A percentile compares a stretch with the other conserved stretches of the same genome.
Conservation (phyloP, 176 grass and related monocot species). For the Tillandsia fasciculata region DNA sequence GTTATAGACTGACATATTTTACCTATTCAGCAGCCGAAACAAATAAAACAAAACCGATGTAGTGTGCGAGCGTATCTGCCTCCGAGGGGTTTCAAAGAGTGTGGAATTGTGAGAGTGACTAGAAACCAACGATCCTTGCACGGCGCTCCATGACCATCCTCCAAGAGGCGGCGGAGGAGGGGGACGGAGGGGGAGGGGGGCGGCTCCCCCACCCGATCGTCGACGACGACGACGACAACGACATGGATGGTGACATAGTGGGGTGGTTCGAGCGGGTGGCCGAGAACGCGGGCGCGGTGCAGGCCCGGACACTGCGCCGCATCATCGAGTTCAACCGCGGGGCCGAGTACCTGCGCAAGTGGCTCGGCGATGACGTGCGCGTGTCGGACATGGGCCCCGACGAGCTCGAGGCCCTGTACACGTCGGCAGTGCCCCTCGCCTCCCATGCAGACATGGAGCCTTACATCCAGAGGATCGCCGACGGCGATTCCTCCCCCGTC, state of each 20-base stretch:
- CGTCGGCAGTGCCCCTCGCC: constrained; percentile 14
- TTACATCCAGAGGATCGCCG: constrained; percentile 24
- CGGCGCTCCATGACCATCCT: not conserved
- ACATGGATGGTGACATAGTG: not conserved
- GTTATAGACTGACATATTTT: too few relatives aligned
- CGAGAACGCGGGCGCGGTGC: constrained; percentile 3
- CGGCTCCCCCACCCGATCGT: not conserved
- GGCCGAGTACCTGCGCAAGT: constrained; percentile 20
- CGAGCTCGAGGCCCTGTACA: constrained; percentile 17
- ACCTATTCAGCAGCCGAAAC: too few relatives aligned
- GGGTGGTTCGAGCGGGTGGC: constrained; percentile 14
- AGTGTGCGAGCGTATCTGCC: too few relatives aligned
- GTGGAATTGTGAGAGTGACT: too few relatives aligned
- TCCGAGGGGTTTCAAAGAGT: too few relatives aligned
- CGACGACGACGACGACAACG: not conserved
- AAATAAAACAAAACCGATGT: too few relatives aligned
- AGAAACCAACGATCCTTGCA: too few relatives aligned
- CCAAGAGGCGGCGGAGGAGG: not conserved
- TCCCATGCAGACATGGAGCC: constrained; percentile 18
- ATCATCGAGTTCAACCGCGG: constrained; percentile 16
- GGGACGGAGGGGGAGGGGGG: not conserved
- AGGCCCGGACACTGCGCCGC: constrained; percentile 14
- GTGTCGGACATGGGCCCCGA: not conserved
- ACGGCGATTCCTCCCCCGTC: constrained; percentile 6
- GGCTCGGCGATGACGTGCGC: not conserved